These are phyloP conservation scores for Macrotyloma uniflorum DNA, from an alignment of 306 rosid species.

Conservation along the genomic window DNA sequence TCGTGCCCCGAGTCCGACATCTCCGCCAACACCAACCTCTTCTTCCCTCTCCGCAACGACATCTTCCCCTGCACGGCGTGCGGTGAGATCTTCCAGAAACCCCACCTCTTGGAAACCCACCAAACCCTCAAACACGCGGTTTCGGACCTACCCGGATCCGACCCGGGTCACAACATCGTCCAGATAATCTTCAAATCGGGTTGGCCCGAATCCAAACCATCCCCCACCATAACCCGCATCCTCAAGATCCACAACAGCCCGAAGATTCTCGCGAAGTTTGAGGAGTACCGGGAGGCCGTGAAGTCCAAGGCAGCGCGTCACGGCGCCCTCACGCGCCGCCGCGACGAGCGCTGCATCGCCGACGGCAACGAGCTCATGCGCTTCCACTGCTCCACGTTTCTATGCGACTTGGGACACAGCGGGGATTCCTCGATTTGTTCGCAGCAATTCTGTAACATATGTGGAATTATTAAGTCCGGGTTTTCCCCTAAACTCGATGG, in stretches of 20 bases:
- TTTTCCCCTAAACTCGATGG: conserved; percentile 91
- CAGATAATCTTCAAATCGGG: conserved; percentile 86
- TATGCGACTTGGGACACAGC: conserved; percentile 73
- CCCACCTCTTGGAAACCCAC: conserved; percentile 72
- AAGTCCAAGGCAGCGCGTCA: conserved; percentile 67
- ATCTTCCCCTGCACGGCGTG: conserved; percentile 93
- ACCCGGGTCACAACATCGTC: conserved; percentile 89
- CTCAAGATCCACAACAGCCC: conserved; percentile 88
- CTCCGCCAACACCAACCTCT: conserved; percentile 50
- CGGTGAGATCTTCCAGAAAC: conserved; percentile 88
- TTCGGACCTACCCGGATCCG: conserved; percentile 74
- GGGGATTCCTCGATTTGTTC: conserved; percentile 75
- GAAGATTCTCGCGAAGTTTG: conserved; percentile 80
- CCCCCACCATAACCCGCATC: conserved; percentile 59
- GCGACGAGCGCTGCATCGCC: conserved; percentile 87
- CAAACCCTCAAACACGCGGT: conserved; percentile 73
- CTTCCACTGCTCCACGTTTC: conserved; percentile 86
- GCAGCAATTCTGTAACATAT: conserved; percentile 78
- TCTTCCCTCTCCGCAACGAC: conserved; percentile 89
- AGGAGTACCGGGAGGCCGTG: conserved; percentile 80
- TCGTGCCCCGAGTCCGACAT: conserved; percentile 65
- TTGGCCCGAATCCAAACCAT: conserved; percentile 57
- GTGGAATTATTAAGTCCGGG: conserved; percentile 85
- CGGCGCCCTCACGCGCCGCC: conserved; percentile 38
- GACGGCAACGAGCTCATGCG: conserved; percentile 95